Percentiles rank a stretch among this genome's conserved stretches.
phyloP scores from a whole-genome alignment of 345 rosid species.

The Citrus mangshanensis region DNA sequence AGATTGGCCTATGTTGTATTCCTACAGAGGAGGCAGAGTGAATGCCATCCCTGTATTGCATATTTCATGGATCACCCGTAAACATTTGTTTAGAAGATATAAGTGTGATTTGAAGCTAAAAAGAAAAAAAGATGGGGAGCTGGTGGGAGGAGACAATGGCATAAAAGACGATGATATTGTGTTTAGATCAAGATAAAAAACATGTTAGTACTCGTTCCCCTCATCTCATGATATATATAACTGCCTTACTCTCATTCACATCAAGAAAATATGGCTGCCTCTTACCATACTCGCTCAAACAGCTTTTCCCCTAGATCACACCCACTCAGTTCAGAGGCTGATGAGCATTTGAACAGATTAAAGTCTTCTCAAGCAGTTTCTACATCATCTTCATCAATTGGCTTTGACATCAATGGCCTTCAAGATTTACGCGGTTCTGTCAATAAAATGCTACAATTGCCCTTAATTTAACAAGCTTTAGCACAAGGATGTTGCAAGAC shows the following conservation, averaged over 20 bases:
- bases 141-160: neutral
- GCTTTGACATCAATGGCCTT: slow-evolving; percentile 18
- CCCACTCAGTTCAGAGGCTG: slow-evolving; percentile 32
- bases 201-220: slow-evolving; percentile 5
- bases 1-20: neutral
- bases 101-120: neutral
- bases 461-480: slow-evolving; percentile 6
- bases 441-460: slow-evolving; percentile 6
- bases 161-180: neutral
- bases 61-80: neutral
- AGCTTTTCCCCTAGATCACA: slow-evolving; percentile 41
- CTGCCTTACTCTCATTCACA: neutral
- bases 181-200: neutral
- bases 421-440: slow-evolving; percentile 36
- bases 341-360: slow-evolving; percentile 26
- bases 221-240: neutral
- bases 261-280: slow-evolving; percentile 20
- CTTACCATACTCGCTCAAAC: slow-evolving; percentile 40
- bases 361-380: slow-evolving; percentile 3
- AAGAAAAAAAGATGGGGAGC: neutral
- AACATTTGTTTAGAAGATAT: neutral
- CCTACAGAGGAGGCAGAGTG: too few relatives aligned
- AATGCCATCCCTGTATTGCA: neutral
- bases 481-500: neutral
- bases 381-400: neutral